These are phyloP conservation scores for Phytopythium aichiense DNA, from an alignment of 352 stramenopile species.

Conservation along the genomic window DNA sequence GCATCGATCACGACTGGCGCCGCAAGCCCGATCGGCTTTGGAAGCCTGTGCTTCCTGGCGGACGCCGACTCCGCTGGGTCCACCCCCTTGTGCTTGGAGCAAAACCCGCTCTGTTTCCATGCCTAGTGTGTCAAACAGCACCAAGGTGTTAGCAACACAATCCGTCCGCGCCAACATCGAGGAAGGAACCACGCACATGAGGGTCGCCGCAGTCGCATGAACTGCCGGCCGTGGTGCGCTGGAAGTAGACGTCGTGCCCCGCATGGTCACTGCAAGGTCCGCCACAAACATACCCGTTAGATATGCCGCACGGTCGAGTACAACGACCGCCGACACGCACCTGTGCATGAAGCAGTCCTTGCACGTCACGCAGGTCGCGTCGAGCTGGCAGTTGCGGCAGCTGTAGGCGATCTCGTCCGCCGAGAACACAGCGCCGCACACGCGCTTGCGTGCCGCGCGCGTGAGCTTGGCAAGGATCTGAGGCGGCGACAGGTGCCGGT, in stretches of 20 bases:
- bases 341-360: slow-evolving; percentile 84
- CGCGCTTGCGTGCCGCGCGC: slow-evolving; percentile 54
- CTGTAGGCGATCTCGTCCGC: slow-evolving; percentile 87
- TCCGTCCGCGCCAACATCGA: slow-evolving; percentile 1
- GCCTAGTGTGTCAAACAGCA: slow-evolving; percentile 25
- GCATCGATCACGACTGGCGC: slow-evolving; percentile 69
- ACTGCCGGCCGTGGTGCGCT: slow-evolving; percentile 79
- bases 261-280: slow-evolving; percentile 43
- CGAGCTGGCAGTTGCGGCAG: slow-evolving; percentile 83
- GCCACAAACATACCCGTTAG: not conserved
- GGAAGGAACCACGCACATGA: slow-evolving; percentile 38
- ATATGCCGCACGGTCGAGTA: not conserved
- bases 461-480: slow-evolving; percentile 67
- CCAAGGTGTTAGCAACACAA: slow-evolving; percentile 2
- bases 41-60: slow-evolving; percentile 55
- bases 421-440: slow-evolving; percentile 83
- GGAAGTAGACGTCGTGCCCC: slow-evolving; percentile 85
- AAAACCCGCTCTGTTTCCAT: slow-evolving; percentile 79
- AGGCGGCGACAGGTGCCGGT: slow-evolving; percentile 32
- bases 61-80: slow-evolving; percentile 24
- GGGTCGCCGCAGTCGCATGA: slow-evolving; percentile 84
- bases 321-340: slow-evolving; percentile 7
- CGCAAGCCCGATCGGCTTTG: slow-evolving; percentile 45
- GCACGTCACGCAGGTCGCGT: slow-evolving; percentile 84
- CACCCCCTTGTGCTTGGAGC: slow-evolving; percentile 65